Conservation (phyloP, 2,329 filamentous ascomycete species). For the Penicillium corylophilum region DNA sequence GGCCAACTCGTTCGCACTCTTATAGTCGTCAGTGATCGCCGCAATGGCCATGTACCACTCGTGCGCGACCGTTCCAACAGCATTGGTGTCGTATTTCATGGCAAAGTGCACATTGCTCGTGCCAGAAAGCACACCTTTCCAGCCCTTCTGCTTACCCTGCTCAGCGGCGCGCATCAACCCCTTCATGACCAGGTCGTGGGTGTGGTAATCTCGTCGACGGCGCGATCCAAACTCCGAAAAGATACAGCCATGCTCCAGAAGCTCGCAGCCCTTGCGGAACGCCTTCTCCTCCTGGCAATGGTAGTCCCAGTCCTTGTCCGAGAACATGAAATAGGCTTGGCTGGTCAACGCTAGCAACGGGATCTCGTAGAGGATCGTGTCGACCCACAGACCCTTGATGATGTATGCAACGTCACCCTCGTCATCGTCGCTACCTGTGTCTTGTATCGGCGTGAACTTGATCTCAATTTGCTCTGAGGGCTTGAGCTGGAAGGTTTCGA, state of each 20-base stretch:
- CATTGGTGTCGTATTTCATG: slow-evolving; percentile 82
- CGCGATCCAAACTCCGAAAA: slow-evolving; percentile 94
- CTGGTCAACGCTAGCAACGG: slow-evolving; percentile 87
- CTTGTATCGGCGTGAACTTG: slow-evolving; percentile 57
- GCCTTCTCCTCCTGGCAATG: slow-evolving; percentile 83
- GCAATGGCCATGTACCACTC: slow-evolving; percentile 99
- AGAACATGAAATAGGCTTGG: slow-evolving; percentile 96
- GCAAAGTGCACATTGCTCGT: slow-evolving; percentile 97
- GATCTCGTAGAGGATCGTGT: slow-evolving; percentile 97
- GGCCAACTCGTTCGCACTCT: slow-evolving; percentile 77
- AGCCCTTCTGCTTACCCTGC: slow-evolving; percentile 64
- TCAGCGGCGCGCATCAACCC: slow-evolving; percentile 78
- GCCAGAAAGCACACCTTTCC: slow-evolving; percentile 73
- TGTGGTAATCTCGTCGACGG: slow-evolving; percentile 87
- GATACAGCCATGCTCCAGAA: slow-evolving; percentile 79
- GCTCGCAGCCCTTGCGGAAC: slow-evolving; percentile 71
- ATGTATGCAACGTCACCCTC: slow-evolving; percentile 74
- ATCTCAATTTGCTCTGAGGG: slow-evolving; percentile 77
- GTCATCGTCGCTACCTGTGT: slow-evolving; percentile 64
- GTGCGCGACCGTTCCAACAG: slow-evolving; percentile 88
- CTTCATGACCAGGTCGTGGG: slow-evolving; percentile 85
- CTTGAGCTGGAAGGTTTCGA: slow-evolving; percentile 76
- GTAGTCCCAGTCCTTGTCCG: slow-evolving; percentile 89
- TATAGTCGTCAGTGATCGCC: slow-evolving; percentile 83
- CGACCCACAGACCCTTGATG: slow-evolving; percentile 81